Percentiles rank a stretch among this genome's conserved stretches.
phyloP scores from a whole-genome alignment of 768 basidiomycete genomes.

The Coprinellus aureogranulatus region DNA sequence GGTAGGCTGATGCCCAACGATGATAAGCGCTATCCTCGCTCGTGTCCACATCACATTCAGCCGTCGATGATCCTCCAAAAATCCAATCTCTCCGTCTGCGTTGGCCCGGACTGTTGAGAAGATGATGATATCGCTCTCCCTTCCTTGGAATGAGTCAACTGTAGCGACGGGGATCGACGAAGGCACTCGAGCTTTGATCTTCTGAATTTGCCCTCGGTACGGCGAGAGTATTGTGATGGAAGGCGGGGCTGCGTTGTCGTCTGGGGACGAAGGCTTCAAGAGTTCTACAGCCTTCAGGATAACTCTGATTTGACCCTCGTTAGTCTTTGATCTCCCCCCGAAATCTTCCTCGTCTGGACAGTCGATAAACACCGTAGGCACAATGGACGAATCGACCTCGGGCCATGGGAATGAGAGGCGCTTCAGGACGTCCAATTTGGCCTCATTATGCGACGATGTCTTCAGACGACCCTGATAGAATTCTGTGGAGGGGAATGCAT shows the following conservation, averaged over 20 bases:
- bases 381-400: slow-evolving; percentile 20
- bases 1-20: slow-evolving; percentile 58
- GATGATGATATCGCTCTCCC: slow-evolving; percentile 66
- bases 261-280: slow-evolving; percentile 24
- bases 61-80: slow-evolving; percentile 57
- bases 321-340: slow-evolving; percentile 60
- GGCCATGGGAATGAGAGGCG: slow-evolving; percentile 61
- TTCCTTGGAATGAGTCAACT: slow-evolving; percentile 65
- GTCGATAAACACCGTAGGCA: slow-evolving; percentile 58
- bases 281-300: slow-evolving; percentile 47
- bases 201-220: slow-evolving; percentile 54
- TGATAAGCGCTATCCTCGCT: slow-evolving; percentile 53
- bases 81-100: slow-evolving; percentile 57
- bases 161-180: slow-evolving; percentile 43
- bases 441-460: slow-evolving; percentile 25
- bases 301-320: slow-evolving; percentile 55
- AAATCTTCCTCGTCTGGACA: slow-evolving; percentile 58
- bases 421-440: slow-evolving; percentile 41
- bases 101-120: slow-evolving; percentile 67
- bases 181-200: slow-evolving; percentile 41
- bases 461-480: slow-evolving; percentile 41
- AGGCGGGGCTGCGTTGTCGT: slow-evolving; percentile 16
- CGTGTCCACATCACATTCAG: slow-evolving; percentile 74
- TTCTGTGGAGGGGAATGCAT: slow-evolving; percentile 57
- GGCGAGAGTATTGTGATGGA: slow-evolving; percentile 56